Conservation (phyloP, 2,329 filamentous ascomycete genomes). For the Waltergamsia citrina region DNA sequence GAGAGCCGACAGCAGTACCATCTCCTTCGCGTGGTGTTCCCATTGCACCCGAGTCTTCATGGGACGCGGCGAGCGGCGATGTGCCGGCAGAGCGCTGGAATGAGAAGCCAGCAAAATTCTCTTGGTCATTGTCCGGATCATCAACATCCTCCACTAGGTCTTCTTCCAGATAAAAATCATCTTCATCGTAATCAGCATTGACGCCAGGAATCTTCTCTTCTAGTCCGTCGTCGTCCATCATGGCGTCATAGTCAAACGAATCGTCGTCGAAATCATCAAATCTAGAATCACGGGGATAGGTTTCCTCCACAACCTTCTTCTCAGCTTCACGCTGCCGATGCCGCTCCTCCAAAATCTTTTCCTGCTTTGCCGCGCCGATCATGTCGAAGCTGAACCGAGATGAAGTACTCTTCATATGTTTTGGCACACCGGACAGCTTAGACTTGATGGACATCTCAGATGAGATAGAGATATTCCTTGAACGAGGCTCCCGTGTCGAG, state of each 20-base stretch:
- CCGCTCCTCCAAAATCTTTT: conserved; percentile 63
- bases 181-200: conserved; percentile 36
- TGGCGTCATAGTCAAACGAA: conserved; percentile 49
- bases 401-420: conserved; percentile 66
- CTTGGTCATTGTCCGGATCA: conserved; percentile 46
- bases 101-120: conserved; percentile 51
- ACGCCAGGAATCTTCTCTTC: conserved; percentile 58
- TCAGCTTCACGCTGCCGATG: conserved; percentile 59
- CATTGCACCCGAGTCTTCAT: conserved; percentile 29
- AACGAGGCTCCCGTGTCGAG: conserved; percentile 23
- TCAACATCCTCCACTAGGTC: conserved; percentile 16
- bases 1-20: conserved; percentile 45
- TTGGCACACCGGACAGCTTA: conserved; percentile 41
- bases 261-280: conserved; percentile 56
- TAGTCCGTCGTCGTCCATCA: conserved; percentile 55
- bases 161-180: conserved; percentile 18
- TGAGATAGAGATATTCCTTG: conserved; percentile 39
- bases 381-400: conserved; percentile 79
- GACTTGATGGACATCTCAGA: conserved; percentile 36
- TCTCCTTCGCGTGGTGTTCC: conserved; percentile 32
- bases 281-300: conserved; percentile 37
- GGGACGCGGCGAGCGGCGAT: conserved; percentile 41
- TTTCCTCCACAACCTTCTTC: conserved; percentile 33
- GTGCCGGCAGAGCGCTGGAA: conserved; percentile 45
- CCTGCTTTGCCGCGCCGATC: conserved; percentile 57